Evolutionary conservation across 139 green algal genomes (phyloP), one percentile per base, ranked within the genome.

Genomic region (Chlamydomonas asymmetrica): DNA sequence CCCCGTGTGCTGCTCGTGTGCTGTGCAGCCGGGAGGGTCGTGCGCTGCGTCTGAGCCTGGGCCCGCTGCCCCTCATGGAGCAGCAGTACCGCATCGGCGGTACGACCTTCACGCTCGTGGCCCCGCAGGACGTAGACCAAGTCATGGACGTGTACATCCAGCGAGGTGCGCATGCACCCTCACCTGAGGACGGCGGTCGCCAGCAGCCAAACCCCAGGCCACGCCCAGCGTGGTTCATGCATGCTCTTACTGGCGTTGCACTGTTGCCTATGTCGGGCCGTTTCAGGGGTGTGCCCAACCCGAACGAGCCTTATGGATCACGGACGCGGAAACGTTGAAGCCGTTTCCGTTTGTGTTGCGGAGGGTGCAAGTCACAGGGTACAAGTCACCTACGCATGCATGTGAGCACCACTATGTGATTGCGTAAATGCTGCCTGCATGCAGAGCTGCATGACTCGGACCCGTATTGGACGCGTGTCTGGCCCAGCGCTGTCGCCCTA

Each of bases 61-160:
- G 52, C 22, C 5, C 29, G 48, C 67, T 80, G 39, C 62, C 60
- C 39, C 64, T 80, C 25, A 65, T 80, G 22, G 38, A 63, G 31
- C 74, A 80, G 74, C 64, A 39, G 3, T 63, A 63, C 29, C 40
- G 52, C 0, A 20, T 80, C 0, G 50, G 63, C 38, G 27, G 1
- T 16, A 13, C n/a, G 37, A 71, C 54, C 39, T 71, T 82, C 27
- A 27, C 66, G 25, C 66, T 92, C 23, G 48, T 92, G 0, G 66
- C 83, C 0, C 89, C 89, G 1, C 16, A n/a, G 7, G 84, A 90
- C 59, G 75, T 92, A 10, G 89, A 94, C 73, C 82, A 79, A 45
- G 87, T 95, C 5, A 88, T 97, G 67, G 87, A 97, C 59, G 83
- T 89, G 74, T 97, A 96, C 79, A 90, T 97, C 16, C 62, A 70